Evolutionary conservation across 768 basidiomycete genomes (phyloP).

Genomic region (Agaricus subrufescens): DNA sequence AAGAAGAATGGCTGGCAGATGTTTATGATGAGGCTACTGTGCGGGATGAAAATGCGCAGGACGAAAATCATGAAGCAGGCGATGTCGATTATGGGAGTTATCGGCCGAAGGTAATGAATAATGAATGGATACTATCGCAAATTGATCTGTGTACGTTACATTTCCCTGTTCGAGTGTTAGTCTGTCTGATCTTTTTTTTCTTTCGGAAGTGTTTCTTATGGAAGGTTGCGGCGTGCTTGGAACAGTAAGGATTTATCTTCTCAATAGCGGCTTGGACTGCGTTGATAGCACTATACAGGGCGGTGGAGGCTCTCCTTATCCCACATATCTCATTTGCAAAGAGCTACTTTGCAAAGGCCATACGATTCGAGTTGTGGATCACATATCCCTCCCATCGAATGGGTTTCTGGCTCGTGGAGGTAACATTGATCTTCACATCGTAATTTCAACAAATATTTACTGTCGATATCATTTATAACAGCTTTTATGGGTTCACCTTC

Average conservation of each 20-base stretch:
- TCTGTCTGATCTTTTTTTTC: background rate
- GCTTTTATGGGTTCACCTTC: conserved; percentile 38
- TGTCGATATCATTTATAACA: background rate
- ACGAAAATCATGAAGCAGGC: conserved; percentile 2
- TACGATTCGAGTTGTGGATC: conserved; percentile 40
- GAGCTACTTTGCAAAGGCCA: conserved; percentile 49
- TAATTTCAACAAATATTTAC: background rate
- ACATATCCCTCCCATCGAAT: conserved; percentile 35
- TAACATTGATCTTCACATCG: background rate
- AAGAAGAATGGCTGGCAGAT: conserved; percentile 7
- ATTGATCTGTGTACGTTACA: conserved; percentile 31
- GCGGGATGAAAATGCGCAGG: background rate
- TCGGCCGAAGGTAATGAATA: conserved; percentile 27
- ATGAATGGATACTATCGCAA: conserved; percentile 42
- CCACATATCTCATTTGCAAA: conserved; percentile 43
- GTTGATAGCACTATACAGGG: conserved; percentile 25
- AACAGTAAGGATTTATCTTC: conserved; percentile 20
- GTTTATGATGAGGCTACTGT: conserved; percentile 8
- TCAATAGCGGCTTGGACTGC: background rate
- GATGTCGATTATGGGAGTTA: conserved; percentile 29
- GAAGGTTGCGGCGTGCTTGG: conserved; percentile 62
- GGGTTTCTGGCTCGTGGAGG: conserved; percentile 28
- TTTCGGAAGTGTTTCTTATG: conserved; percentile 45
- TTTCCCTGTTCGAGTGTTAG: background rate
- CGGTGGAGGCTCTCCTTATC: conserved; percentile 57